Evolutionary conservation across 2,329 filamentous ascomycete species (phyloP).

Genomic region (Didymella pomorum): DNA sequence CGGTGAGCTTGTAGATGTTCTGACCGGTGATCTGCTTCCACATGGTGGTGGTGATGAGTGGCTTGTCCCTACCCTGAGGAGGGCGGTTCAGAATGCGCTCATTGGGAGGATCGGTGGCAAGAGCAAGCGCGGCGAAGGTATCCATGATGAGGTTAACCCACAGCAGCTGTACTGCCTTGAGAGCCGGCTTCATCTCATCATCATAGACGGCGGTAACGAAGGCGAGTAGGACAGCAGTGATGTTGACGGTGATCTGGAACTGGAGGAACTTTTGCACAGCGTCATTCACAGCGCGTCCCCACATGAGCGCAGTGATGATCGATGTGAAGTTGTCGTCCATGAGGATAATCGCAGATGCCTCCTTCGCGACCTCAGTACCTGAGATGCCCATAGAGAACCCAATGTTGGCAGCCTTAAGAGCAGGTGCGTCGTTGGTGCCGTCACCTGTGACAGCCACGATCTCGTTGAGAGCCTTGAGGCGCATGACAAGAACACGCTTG

Average conservation of each 20-base stretch:
- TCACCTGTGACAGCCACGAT: constrained; percentile 99
- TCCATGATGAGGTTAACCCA: constrained; percentile 99
- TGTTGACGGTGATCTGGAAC: constrained; percentile 97
- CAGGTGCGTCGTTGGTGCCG: constrained; percentile 95
- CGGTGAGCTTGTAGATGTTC: constrained; percentile 66
- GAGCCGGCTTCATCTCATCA: constrained; percentile 82
- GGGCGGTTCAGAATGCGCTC: constrained; percentile 92
- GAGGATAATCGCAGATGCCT: constrained; percentile 96
- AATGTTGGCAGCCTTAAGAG: constrained; percentile 96
- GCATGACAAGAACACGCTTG: constrained; percentile 93
- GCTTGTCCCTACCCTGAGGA: constrained; percentile 87
- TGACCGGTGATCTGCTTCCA: constrained; percentile 73
- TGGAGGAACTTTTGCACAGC: constrained; percentile 98
- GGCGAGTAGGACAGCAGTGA: constrained; percentile 96
- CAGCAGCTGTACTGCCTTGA: constrained; percentile 93
- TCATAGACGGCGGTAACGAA: constrained; percentile 95
- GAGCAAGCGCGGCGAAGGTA: constrained; percentile 89
- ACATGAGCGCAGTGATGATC: constrained; percentile 91
- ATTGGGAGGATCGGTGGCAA: constrained; percentile 96
- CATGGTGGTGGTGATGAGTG: constrained; percentile 71
- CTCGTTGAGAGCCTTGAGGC: constrained; percentile 86
- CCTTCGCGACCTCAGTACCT: constrained; percentile 92
- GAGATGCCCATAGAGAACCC: constrained; percentile 93
- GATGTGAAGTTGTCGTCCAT: constrained; percentile 98
- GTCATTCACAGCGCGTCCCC: constrained; percentile 96